Evolutionary conservation across 2,329 filamentous ascomycete species (phyloP), one percentile per base, ranked within the genome.

Genomic region (Ceratocystis cubensis): DNA sequence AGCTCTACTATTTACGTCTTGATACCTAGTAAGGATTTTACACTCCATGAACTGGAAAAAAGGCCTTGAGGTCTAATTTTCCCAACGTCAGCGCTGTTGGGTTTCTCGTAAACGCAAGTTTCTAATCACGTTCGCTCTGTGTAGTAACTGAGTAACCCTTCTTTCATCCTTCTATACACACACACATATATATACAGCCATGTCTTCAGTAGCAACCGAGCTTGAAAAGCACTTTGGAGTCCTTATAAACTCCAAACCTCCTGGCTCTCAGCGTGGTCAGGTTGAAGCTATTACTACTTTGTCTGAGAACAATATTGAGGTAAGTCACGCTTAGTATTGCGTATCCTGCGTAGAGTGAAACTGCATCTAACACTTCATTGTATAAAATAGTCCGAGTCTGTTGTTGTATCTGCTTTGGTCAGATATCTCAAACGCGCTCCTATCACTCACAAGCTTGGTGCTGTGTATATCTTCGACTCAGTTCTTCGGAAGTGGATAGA

Each of bases 391-490:
- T 93, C 89, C 77, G 93, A 97, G 80, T 94, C 91, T 65, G 86
- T 92, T 72, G 86, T 99, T 74, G 90, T 97, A n/a, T 66, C 64
- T 61, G 67, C 67, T 37, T 30, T 74, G 22, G 66, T 63, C 59
- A 95, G 92, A 71, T 92, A 96, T 74, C 95, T 97, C 83, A 96
- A 95, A 78, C 96, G 94, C 78, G 88, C 92, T 71, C 90, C 91
- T 69, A 86, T 86, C 75, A 96, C 91, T 75, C 93, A 99, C 84
- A 99, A 99, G 80, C 84, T 99, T 77, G 94, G 94, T 79, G 92
- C 96, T 75, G 87, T 99, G 79, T 99, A 99, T 87, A 92, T 97
- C 79, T 90, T 99, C 92, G 94, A 99, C 83, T 96, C 93, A 81
- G 92, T 99, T 84, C 93, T 92, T 77, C 91, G 94, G 78, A 93